These are phyloP conservation scores for Tranzscheliella williamsii DNA, from an alignment of 1,284 basidiomycete species.

Conservation along the genomic window DNA sequence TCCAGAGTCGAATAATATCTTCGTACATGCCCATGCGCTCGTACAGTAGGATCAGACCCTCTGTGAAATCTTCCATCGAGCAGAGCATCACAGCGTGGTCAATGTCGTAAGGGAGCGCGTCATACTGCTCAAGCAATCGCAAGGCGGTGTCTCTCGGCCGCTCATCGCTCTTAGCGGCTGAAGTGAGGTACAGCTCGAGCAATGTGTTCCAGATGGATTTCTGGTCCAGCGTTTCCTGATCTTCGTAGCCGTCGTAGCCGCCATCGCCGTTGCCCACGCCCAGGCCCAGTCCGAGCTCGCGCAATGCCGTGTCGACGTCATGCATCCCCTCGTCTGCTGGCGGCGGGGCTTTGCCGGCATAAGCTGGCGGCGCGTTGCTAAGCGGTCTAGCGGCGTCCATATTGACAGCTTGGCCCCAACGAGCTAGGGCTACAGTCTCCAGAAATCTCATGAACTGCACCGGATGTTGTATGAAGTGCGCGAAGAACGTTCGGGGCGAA, in stretches of 20 bases:
- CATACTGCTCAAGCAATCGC: conserved; percentile 44
- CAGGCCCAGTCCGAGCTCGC: conserved; percentile 9
- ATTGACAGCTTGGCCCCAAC: conserved; percentile 80
- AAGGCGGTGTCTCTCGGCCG: conserved; percentile 30
- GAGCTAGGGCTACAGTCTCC: conserved; percentile 77
- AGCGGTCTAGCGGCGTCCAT: conserved; percentile 29
- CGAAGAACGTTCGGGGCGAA: conserved; percentile 84
- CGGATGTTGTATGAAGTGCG: conserved; percentile 90
- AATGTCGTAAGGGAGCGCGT: conserved; percentile 75
- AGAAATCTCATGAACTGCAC: conserved; percentile 82
- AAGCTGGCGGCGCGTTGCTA: conserved; percentile 7
- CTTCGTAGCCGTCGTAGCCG: conserved; percentile 63
- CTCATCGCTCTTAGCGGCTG: conserved; percentile 27
- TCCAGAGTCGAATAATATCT: conserved; percentile 88
- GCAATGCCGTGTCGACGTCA: conserved; percentile 9
- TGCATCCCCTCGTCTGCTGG: background rate
- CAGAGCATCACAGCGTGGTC: conserved; percentile 92
- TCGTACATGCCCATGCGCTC: conserved; percentile 95
- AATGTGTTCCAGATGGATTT: conserved; percentile 93
- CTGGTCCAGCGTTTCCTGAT: conserved; percentile 73
- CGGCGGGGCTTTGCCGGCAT: conserved; percentile 3
- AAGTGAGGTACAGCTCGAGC: conserved; percentile 84
- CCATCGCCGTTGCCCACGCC: conserved; percentile 1
- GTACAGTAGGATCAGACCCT: conserved; percentile 85
- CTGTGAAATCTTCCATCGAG: conserved; percentile 77